Conservation (phyloP, 2,329 filamentous ascomycete genomes). For the Beauveria bassiana region DNA sequence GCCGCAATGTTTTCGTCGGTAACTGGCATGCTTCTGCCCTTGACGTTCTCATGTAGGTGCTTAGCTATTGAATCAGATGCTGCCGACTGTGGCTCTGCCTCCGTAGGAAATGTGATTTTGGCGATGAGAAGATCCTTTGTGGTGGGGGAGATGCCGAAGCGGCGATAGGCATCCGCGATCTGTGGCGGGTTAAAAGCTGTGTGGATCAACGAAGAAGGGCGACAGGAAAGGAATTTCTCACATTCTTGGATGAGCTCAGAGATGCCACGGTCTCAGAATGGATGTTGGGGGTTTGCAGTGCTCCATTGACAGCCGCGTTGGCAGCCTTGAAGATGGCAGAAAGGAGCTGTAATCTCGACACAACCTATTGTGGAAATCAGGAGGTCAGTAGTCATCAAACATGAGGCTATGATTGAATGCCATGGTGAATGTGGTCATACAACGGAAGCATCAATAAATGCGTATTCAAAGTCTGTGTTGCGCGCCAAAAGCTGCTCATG, state of each 20-base stretch:
- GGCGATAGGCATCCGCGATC: conserved; percentile 88
- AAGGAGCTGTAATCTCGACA: conserved; percentile 65
- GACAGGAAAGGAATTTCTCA: conserved; percentile 24
- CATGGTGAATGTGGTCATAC: conserved; percentile 33
- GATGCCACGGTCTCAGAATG: conserved; percentile 83
- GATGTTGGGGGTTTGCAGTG: conserved; percentile 72
- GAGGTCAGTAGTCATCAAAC: background rate
- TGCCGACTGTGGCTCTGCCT: conserved; percentile 31
- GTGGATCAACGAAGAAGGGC: background rate
- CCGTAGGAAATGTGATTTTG: conserved; percentile 58
- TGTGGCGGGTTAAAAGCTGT: conserved; percentile 26
- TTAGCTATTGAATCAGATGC: conserved; percentile 40
- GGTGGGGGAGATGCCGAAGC: conserved; percentile 69
- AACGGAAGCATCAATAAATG: conserved; percentile 78
- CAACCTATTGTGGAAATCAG: conserved; percentile 34
- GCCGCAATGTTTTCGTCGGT: conserved; percentile 54
- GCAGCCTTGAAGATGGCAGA: conserved; percentile 73
- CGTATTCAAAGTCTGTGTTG: conserved; percentile 84
- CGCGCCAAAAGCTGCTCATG: conserved; percentile 77
- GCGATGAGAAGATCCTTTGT: conserved; percentile 70
- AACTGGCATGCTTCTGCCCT: conserved; percentile 53
- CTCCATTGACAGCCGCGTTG: conserved; percentile 51
- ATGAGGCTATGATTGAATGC: background rate
- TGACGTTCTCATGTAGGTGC: conserved; percentile 55
- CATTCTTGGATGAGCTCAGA: conserved; percentile 76